Conservation (phyloP, 768 basidiomycete species). For the Serendipita vermifera region DNA sequence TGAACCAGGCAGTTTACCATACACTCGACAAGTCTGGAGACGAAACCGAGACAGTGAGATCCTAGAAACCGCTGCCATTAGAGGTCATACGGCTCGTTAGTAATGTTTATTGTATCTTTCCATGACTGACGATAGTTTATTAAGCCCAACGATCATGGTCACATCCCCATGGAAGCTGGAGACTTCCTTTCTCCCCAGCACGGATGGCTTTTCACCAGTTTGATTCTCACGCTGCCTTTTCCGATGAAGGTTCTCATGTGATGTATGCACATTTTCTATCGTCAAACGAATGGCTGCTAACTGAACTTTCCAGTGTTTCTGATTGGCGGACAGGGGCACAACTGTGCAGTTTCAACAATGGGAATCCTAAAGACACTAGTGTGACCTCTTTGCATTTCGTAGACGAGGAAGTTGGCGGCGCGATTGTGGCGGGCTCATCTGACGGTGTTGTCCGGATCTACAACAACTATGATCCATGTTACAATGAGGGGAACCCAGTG, state of each 20-base stretch:
- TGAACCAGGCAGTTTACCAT: conserved; percentile 86
- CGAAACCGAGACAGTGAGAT: conserved; percentile 81
- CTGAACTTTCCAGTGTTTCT: conserved; percentile 54
- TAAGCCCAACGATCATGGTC: conserved; percentile 60
- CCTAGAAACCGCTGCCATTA: conserved; percentile 49
- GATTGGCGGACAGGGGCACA: conserved; percentile 80
- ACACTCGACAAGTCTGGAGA: conserved; percentile 93
- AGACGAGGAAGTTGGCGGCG: conserved; percentile 88
- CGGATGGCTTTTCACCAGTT: conserved; percentile 82
- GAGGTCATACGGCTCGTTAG: conserved; percentile 65
- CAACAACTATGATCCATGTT: conserved; percentile 73
- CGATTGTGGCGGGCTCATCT: conserved; percentile 79
- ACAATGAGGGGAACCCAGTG: conserved; percentile 44
- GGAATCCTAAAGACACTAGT: conserved; percentile 65
- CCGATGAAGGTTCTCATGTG: conserved; percentile 69
- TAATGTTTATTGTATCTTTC: conserved; percentile 13
- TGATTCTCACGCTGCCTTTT: conserved; percentile 74
- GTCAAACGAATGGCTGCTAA: conserved; percentile 11
- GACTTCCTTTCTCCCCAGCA: conserved; percentile 46
- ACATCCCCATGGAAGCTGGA: conserved; percentile 53
- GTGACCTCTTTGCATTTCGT: conserved; percentile 86
- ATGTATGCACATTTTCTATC: conserved; percentile 5
- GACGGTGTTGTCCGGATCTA: conserved; percentile 88
- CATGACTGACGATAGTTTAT: conserved; percentile 10
- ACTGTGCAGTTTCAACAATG: conserved; percentile 77